A percentile compares a stretch with the other conserved stretches of the same genome.
Evolutionary conservation across 1,284 basidiomycete genomes (phyloP).

Genomic region (Cutaneotrichosporon daszewskae): DNA sequence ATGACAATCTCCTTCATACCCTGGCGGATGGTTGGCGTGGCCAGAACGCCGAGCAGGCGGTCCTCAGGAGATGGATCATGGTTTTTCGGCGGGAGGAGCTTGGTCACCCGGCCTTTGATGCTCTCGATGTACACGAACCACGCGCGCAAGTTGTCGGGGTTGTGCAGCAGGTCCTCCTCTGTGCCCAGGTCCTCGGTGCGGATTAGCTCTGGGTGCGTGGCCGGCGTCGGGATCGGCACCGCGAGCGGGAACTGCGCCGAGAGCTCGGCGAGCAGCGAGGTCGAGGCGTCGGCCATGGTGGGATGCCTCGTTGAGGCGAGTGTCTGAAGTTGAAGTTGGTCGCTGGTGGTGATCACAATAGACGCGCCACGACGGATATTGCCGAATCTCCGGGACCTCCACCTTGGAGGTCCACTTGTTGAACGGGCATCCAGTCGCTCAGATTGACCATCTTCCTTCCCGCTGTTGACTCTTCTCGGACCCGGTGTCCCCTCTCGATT

Average conservation of each 20-base stretch:
- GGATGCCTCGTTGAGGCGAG: background rate
- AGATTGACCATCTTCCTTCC: no score
- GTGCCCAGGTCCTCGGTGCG: conserved; percentile 70
- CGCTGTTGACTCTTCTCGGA: no score
- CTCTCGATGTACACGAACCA: conserved; percentile 86
- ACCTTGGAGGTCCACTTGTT: conserved; percentile 5
- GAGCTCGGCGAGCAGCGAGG: conserved; percentile 35
- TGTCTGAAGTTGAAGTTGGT: background rate
- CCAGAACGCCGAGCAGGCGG: conserved; percentile 53
- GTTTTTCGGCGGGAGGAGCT: conserved; percentile 52
- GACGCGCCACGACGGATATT: background rate
- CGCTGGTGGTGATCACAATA: background rate
- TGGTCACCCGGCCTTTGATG: conserved; percentile 61
- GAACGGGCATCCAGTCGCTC: no score
- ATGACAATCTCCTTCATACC: conserved; percentile 78
- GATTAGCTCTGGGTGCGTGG: conserved; percentile 69
- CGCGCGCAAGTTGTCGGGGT: conserved; percentile 80
- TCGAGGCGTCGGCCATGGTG: conserved; percentile 24
- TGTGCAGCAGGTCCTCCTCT: conserved; percentile 93
- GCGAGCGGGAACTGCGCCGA: conserved; percentile 67
- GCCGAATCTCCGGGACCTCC: conserved; percentile 6
- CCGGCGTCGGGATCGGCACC: conserved; percentile 73
- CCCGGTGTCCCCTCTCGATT: no score
- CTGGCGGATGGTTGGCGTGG: conserved; percentile 63
- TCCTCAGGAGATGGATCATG: conserved; percentile 36